Evolutionary conservation across 2,329 filamentous ascomycete genomes (phyloP), one percentile per base, ranked within the genome.

Genomic region (Onygenales sp.): DNA sequence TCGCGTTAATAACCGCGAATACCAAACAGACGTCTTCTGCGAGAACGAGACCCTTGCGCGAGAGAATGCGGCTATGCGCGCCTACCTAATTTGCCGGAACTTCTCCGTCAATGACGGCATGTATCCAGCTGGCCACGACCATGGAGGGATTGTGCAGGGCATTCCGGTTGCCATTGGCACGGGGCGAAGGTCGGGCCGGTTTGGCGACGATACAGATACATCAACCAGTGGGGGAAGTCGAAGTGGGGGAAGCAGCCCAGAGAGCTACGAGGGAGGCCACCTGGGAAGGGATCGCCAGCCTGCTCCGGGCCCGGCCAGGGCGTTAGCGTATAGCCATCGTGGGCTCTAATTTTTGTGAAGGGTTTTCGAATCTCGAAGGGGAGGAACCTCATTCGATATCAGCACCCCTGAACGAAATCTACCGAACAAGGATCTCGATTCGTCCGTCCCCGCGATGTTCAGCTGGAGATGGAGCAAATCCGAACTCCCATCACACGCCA

Each of bases 61-160:
- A 66, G 91, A 97, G 71, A 93, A 92, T 64, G 92, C 92, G 31
- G 92, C 92, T 56, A 94, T 94, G 82, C 87, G 90, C 58, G 92
- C 92, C 54, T 97, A 95, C 73, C 92, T 95, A 83, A 93, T 96
- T 61, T 96, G 92, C 78, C 86, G 90, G 59, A 95, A 95, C 78
- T 96, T 96, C 74, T 95, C 89, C 53, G 88, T 94, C 70, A 96
- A 95, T 68, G 90, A 94, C 64, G 92, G 92, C 68, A 95, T 95
- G 89, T 82, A 80, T 59, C 82, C 66, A 65, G 78, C 61, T 63
- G 82, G 71, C 59, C 79, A 68, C 74, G 78, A 64, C 69, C 79
- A 69, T 66, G 80, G 69, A 60, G 76, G 69, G 17, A 72, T 79
- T 21, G 73, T 82, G 43, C 82, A 85, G 68, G 82, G 82, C 5